phyloP scores from a whole-genome alignment of 1,139 yeast genomes.

The Blastobotrys proliferans region DNA sequence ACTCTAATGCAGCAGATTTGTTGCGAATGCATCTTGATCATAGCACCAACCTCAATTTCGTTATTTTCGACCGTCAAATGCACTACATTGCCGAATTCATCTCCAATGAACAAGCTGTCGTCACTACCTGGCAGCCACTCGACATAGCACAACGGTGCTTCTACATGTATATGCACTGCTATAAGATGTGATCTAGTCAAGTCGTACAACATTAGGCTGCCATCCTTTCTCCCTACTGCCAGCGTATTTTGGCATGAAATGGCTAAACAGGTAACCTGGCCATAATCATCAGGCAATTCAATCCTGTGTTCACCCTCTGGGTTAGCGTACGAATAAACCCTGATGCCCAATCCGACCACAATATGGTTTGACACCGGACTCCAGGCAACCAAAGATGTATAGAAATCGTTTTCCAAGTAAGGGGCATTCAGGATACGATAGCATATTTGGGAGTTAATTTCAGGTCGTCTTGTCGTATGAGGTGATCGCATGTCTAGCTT shows the following conservation, averaged over 20 bases:
- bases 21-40: conserved; percentile 24
- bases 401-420: conserved; percentile 72
- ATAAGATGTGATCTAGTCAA: conserved; percentile 19
- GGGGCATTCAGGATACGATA: conserved; percentile 56
- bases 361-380: conserved; percentile 48
- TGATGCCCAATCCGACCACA: conserved; percentile 64
- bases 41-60: conserved; percentile 7
- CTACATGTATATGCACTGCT: conserved; percentile 32
- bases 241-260: conserved; percentile 49
- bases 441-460: background rate
- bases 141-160: conserved; percentile 52
- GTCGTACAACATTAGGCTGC: conserved; percentile 44
- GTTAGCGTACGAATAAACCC: conserved; percentile 66
- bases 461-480: too few relatives aligned
- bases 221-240: conserved; percentile 57
- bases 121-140: conserved; percentile 53
- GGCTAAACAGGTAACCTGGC: conserved; percentile 50
- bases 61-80: conserved; percentile 35
- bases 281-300: conserved; percentile 17
- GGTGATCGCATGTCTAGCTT: too few relatives aligned
- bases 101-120: conserved; percentile 55
- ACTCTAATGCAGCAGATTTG: conserved; percentile 32
- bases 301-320: conserved; percentile 40
- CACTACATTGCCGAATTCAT: conserved; percentile 60
- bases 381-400: conserved; percentile 77